phyloP scores from a whole-genome alignment of 306 rosid species.

The Cucurbita maxima region DNA sequence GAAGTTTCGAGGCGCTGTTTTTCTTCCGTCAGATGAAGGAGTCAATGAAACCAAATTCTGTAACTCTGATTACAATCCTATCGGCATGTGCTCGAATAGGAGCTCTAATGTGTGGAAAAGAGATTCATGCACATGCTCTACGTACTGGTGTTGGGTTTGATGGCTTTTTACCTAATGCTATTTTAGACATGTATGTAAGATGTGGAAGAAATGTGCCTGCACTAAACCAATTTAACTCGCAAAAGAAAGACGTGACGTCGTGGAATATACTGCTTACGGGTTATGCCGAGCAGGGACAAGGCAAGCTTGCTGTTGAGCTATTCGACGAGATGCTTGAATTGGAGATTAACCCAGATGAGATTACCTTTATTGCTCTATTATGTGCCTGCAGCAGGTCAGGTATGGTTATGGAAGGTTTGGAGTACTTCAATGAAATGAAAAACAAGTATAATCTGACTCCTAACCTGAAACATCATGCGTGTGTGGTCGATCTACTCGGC shows the following conservation, averaged over 20 bases:
- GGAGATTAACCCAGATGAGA: conserved; percentile 38
- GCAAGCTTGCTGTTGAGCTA: conserved; percentile 36
- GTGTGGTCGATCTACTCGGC: conserved; percentile 72
- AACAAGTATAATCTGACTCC: conserved; percentile 37
- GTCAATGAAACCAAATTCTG: conserved; percentile 48
- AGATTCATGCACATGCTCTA: conserved; percentile 83
- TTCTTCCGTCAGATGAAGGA: conserved; percentile 55
- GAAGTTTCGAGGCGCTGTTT: conserved; percentile 61
- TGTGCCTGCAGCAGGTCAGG: conserved; percentile 88
- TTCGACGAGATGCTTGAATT: conserved; percentile 53
- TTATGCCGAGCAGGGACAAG: conserved; percentile 58
- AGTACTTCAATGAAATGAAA: conserved; percentile 49
- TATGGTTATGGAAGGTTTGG: conserved; percentile 62
- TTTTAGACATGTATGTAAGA: conserved; percentile 78
- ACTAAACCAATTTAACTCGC: conserved; percentile 53
- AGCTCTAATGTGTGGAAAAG: conserved; percentile 68
- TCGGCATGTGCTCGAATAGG: conserved; percentile 79
- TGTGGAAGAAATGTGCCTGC: conserved; percentile 74
- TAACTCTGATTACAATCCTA: conserved; percentile 46
- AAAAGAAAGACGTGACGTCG: conserved; percentile 39
- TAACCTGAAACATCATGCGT: conserved; percentile 71
- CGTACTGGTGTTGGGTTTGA: conserved; percentile 57
- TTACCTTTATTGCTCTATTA: conserved; percentile 49
- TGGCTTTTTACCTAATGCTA: conserved; percentile 67
- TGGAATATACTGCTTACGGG: conserved; percentile 87